Evolutionary conservation across 257 asterid genomes (phyloP).

Genomic region (Solanum pinnatisectum): DNA sequence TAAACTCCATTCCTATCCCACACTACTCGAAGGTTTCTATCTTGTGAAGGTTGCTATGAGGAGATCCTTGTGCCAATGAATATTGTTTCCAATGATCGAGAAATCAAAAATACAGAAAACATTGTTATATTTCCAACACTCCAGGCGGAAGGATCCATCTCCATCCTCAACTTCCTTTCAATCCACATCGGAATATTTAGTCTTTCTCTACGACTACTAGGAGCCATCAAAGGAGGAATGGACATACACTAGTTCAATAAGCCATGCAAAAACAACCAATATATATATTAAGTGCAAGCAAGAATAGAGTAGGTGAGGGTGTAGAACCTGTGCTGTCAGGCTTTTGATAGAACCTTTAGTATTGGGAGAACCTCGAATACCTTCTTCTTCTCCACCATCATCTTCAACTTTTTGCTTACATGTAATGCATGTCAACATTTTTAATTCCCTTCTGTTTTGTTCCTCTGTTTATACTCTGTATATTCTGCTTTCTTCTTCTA

Average conservation of each 20-base stretch:
- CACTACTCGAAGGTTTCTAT: background rate
- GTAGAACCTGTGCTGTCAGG: conserved; percentile 80
- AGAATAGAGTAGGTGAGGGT: background rate
- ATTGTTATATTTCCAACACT: background rate
- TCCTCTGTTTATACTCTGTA: background rate
- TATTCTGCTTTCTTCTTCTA: background rate
- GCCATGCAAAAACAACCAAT: background rate
- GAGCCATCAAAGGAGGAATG: background rate
- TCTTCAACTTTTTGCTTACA: conserved; percentile 64
- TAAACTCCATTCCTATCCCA: background rate
- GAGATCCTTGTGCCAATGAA: background rate
- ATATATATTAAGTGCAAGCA: background rate
- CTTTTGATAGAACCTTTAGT: conserved; percentile 92
- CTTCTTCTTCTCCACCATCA: conserved; percentile 39
- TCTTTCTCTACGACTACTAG: background rate
- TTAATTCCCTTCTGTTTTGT: background rate
- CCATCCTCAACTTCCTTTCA: background rate
- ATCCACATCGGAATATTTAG: background rate
- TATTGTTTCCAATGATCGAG: background rate
- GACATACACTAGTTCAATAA: background rate
- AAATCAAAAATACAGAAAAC: background rate
- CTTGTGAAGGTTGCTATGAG: background rate
- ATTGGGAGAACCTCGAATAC: conserved; percentile 73
- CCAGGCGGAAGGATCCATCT: background rate
- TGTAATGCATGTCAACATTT: conserved; percentile 92